Base-by-base conservation (phyloP, 2,329 filamentous ascomycete genomes). In the Conoideocrella luteorostrata region DNA sequence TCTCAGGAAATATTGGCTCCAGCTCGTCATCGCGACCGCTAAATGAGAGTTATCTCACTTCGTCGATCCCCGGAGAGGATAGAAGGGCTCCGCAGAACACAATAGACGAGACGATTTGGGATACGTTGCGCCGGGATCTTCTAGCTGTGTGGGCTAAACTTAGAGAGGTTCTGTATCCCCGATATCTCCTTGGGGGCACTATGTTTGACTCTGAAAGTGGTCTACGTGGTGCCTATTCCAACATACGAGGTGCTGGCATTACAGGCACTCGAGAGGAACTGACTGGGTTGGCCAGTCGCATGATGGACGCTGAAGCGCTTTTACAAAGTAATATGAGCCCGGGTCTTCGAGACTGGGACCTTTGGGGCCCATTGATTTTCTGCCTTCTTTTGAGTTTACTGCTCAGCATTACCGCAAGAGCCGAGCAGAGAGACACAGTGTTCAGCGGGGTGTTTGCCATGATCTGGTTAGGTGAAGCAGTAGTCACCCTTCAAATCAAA, bases 401-500 rank as follows among this genome's bases (percentile, higher is more conserved):
- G 55, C 72, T 98, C 46, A 95, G 90, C 54, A 79, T 95, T 60
- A 80, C 85, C 50, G 88, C 88, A 12, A 77, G 82, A 54, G 74
- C 77, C 1, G 79, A 88, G 38, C 93, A 98, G 70, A 86, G 84
- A 59, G 88, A 90, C 48, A 68, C 86, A 32, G 90, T 97, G 22
- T 98, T 98, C 64, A 94, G 88, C 28, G 93, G 93, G 4, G 89
- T 98, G 36, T 98, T 98, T 68, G 88, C 89, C 38, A 86, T 95
- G 67, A 84, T 98, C 43, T 98, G 93, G 93, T 82, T 98, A 46
- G 93, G 90, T 22, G 90, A 97, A 71, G 90, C 90, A 1, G 85
- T 95, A 4, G 93, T 98, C 47, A 98, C 93, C n/a, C 68, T 95
- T 60, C 93, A 98, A 75, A 97, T 98, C 65, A 95, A 95, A 70